phyloP scores from a whole-genome alignment of 306 rosid genomes.

The Luffa acutangula region DNA sequence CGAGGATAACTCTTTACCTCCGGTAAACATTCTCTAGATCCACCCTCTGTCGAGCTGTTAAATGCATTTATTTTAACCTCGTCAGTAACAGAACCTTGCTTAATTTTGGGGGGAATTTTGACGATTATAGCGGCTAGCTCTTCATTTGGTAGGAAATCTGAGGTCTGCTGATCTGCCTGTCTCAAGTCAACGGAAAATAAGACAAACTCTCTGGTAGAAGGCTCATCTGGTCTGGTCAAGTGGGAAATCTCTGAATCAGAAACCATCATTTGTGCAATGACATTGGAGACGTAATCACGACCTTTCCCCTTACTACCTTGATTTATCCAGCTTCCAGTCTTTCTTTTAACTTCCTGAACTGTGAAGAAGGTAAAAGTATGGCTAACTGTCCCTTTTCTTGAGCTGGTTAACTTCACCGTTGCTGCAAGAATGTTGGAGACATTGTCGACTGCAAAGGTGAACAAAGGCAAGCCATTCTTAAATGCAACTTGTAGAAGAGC shows the following conservation, averaged over 20 bases:
- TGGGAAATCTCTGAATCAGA: constrained; percentile 38
- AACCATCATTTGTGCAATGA: constrained; percentile 82
- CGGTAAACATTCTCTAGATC: constrained; percentile 19
- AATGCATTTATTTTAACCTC: constrained; percentile 15
- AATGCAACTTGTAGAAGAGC: constrained; percentile 65
- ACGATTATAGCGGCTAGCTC: constrained; percentile 84
- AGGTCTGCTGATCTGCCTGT: constrained; percentile 39
- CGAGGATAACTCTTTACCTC: constrained; percentile 17
- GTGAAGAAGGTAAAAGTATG: constrained; percentile 60
- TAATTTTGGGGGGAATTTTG: constrained; percentile 40
- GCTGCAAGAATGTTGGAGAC: constrained; percentile 71
- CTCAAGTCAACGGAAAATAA: constrained; percentile 55
- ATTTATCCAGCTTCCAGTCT: constrained; percentile 63
- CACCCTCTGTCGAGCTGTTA: constrained; percentile 9
- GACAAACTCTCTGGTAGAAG: constrained; percentile 54
- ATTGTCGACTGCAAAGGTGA: constrained; percentile 80
- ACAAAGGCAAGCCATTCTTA: constrained; percentile 78
- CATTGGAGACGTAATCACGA: constrained; percentile 50
- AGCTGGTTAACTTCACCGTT: constrained; percentile 47
- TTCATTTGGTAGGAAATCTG: constrained; percentile 60
- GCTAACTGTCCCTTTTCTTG: constrained; percentile 32
- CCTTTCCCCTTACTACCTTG: constrained; percentile 61
- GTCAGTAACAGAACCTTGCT: constrained; percentile 11
- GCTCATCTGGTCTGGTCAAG: constrained; percentile 26
- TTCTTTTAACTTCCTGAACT: constrained; percentile 64